Base-by-base conservation (phyloP, 2,329 filamentous ascomycete genomes). In the Aspergillus persii region DNA sequence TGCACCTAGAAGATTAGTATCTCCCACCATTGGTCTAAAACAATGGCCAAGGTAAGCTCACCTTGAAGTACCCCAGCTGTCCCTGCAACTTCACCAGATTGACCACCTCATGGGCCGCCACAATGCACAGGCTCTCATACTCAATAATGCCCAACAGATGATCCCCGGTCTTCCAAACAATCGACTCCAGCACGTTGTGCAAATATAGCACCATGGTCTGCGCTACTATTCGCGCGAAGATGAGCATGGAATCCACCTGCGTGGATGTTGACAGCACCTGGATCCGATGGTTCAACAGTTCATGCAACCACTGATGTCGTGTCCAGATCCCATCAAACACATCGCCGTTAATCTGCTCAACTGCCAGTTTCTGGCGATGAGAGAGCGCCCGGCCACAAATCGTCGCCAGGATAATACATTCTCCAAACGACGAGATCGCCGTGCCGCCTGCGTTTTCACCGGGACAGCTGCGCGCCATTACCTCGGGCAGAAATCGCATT, bases 391-490 rank as follows among this genome's bases (percentile, higher is more conserved):
- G 59, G 11, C 64, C 64, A n/a, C 62, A 63, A 6, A 66, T 59
- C 3, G 72, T 74, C 27, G 71, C 71, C 5, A 76, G 63, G 15
- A 74, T 61, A 46, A 76, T 66, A 49, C 68, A 73, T 59, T 76
- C 71, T 9, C 64, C 64, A 31, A 76, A 74, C 0, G 72, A 66
- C 1, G 72, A 69, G 15, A 66, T 61, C 8, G 30, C 50, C 18
- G 6, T 26, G 11, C 36, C 15, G 9, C 15, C 29, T 9, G 41
- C 18, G 49, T 36, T 15, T 41, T 69, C 12, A 56, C 53, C 53
- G 4, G 4, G 29, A 33, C 15, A 51, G 30, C 23, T n/a, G 11
- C 53, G 36, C n/a, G 62, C 62, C 29, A 75, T 66, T 2, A 65
- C 68, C 36, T 76, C 74, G 1, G 68, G 61, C 4, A 77, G 64